Evolutionary conservation across 2,329 filamentous ascomycete genomes (phyloP).

Genomic region (Epichloe sp.): DNA sequence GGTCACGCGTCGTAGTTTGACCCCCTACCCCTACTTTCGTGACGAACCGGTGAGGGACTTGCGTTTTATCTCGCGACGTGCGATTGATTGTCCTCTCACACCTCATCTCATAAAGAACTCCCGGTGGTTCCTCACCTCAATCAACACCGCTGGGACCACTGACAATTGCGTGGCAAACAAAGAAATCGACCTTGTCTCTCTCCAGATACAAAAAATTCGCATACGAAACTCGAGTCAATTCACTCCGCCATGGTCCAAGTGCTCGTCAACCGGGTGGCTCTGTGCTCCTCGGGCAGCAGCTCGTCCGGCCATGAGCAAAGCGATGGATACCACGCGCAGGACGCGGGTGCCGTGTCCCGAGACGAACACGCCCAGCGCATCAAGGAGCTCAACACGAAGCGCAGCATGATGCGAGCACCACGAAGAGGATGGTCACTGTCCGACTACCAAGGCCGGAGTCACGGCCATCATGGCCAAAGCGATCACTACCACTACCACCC

Average conservation of each 20-base stretch:
- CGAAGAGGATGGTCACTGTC: conserved; percentile 34
- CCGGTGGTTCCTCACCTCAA: background rate
- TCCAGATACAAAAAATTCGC: background rate
- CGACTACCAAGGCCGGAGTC: conserved; percentile 26
- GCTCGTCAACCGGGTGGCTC: conserved; percentile 14
- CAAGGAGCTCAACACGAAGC: conserved; percentile 24
- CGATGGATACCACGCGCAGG: conserved; percentile 10
- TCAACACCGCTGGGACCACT: background rate
- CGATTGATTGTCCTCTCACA: background rate
- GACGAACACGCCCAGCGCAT: conserved; percentile 29
- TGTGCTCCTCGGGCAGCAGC: conserved; percentile 12
- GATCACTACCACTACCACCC: conserved; percentile 1
- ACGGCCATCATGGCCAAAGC: background rate
- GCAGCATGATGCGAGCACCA: conserved; percentile 24
- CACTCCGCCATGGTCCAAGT: conserved; percentile 20
- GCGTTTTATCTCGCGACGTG: background rate
- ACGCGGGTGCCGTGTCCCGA: conserved; percentile 17
- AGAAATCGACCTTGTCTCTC: background rate
- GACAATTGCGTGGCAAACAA: background rate
- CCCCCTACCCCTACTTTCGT: background rate
- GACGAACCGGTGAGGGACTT: background rate
- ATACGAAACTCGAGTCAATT: background rate
- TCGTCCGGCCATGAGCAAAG: conserved; percentile 12
- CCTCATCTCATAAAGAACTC: background rate
- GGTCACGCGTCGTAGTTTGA: background rate